These are phyloP conservation scores for Aspergillus sp. DNA, from an alignment of 2,329 filamentous ascomycete genomes.

Conservation along the genomic window DNA sequence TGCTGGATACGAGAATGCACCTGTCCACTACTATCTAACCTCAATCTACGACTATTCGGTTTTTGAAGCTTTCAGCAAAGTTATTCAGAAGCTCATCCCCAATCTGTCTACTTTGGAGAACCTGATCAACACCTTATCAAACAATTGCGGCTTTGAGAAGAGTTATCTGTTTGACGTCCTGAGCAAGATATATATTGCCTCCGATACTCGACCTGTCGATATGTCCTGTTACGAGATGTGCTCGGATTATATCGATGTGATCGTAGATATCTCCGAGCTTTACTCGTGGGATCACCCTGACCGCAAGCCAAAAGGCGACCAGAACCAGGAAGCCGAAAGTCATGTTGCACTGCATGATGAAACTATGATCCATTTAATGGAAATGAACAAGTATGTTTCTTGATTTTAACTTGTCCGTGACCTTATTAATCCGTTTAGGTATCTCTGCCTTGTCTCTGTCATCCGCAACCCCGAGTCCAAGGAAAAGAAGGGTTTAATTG, in stretches of 20 bases:
- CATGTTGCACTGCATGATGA: conserved; percentile 62
- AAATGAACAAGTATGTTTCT: conserved; percentile 62
- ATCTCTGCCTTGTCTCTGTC: conserved; percentile 63
- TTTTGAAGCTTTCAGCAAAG: conserved; percentile 97
- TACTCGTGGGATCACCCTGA: conserved; percentile 70
- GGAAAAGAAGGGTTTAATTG: conserved; percentile 64
- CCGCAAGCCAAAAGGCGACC: conserved; percentile 42
- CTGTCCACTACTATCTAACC: conserved; percentile 92
- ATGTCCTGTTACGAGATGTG: conserved; percentile 98
- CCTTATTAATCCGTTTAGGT: conserved; percentile 43
- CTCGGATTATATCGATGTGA: conserved; percentile 97
- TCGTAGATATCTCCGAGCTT: conserved; percentile 93
- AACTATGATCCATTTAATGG: conserved; percentile 63
- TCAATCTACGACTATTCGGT: conserved; percentile 99
- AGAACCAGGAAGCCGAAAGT: conserved; percentile 59
- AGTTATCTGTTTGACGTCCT: conserved; percentile 97
- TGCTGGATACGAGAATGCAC: conserved; percentile 87
- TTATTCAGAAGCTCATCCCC: conserved; percentile 96
- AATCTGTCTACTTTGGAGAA: conserved; percentile 90
- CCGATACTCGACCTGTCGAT: conserved; percentile 87
- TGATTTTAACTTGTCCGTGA: background rate
- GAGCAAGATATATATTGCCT: conserved; percentile 98
- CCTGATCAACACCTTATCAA: conserved; percentile 89
- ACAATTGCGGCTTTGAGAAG: conserved; percentile 93
- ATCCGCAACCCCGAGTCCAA: conserved; percentile 65